Conservation (phyloP, 257 asterid genomes). For the Primulina tabacum region DNA sequence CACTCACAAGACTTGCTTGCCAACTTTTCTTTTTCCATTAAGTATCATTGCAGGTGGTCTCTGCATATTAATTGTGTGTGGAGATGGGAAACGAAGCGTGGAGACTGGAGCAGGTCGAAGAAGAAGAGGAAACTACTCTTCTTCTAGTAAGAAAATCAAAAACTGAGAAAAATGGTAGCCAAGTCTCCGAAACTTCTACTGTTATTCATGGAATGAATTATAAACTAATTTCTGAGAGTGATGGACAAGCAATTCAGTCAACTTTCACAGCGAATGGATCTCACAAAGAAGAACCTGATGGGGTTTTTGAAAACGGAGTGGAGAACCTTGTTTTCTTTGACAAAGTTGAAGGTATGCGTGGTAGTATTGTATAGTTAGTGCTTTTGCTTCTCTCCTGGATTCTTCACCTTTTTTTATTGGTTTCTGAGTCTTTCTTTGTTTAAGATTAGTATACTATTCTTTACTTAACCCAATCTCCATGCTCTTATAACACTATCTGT, state of each 20-base stretch:
- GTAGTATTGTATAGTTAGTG: neutral
- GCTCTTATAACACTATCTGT: too few relatives aligned
- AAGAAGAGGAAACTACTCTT: neutral
- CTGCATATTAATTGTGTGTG: neutral
- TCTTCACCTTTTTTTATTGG: neutral
- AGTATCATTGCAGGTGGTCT: neutral
- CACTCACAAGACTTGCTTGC: neutral
- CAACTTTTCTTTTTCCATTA: too few relatives aligned
- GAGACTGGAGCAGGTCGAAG: neutral
- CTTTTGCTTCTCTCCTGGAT: conserved; percentile 1
- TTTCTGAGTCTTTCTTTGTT: conserved; percentile 7
- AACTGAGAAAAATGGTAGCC: neutral
- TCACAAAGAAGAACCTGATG: neutral
- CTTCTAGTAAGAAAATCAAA: neutral
- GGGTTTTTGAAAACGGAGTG: neutral
- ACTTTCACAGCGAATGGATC: neutral
- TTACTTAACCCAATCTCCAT: conserved; percentile 33
- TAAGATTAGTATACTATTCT: conserved; percentile 21
- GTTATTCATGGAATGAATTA: too few relatives aligned
- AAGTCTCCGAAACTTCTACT: neutral
- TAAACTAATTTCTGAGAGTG: neutral
- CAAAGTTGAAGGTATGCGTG: neutral
- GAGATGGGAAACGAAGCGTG: neutral
- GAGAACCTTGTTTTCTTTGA: neutral
- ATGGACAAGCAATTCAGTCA: neutral